Percentiles rank a stretch among this genome's conserved stretches.
Evolutionary conservation across 2,329 filamentous ascomycete genomes (phyloP).

Genomic region (Dothidotthia symphoricarpi): DNA sequence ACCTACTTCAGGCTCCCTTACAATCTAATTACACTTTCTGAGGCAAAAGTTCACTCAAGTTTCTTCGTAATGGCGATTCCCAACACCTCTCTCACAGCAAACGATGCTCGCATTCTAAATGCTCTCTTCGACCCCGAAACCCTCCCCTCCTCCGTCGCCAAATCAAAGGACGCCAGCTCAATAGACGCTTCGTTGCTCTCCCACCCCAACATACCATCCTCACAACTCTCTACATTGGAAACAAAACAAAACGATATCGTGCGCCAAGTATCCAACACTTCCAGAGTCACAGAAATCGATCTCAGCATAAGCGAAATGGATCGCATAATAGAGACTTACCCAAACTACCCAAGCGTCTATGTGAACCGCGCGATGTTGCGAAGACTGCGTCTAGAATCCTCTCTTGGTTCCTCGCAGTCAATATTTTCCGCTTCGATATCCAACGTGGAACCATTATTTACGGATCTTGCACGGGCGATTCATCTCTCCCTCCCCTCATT

Average conservation of each 20-base stretch:
- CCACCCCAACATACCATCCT: constrained; percentile 42
- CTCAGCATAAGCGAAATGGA: constrained; percentile 46
- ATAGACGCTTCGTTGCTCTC: constrained; percentile 44
- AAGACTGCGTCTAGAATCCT: constrained; percentile 54
- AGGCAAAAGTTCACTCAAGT: constrained; percentile 1
- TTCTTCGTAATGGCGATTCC: constrained; percentile 35
- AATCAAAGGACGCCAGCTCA: constrained; percentile 46
- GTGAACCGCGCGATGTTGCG: constrained; percentile 73
- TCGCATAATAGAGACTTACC: constrained; percentile 56
- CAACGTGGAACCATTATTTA: constrained; percentile 25
- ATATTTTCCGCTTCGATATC: constrained; percentile 17
- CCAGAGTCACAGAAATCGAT: constrained; percentile 13
- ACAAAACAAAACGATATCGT: constrained; percentile 48
- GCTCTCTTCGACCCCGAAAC: constrained; percentile 45
- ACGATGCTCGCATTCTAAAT: constrained; percentile 40
- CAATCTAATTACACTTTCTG: too few species aligned
- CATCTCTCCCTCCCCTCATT: constrained; percentile 46
- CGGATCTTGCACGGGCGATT: constrained; percentile 52
- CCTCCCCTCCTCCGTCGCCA: constrained; percentile 51
- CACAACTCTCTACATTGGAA: constrained; percentile 44
- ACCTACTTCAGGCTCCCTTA: too few species aligned
- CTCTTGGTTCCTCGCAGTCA: constrained; percentile 5
- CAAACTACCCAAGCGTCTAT: constrained; percentile 68
- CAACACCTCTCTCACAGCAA: constrained; percentile 48
- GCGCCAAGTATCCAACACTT: constrained; percentile 14